A percentile compares a stretch with the other conserved stretches of the same genome.
phyloP scores from a whole-genome alignment of 2,329 filamentous ascomycete species.

The Dactylellina haptotyla region DNA sequence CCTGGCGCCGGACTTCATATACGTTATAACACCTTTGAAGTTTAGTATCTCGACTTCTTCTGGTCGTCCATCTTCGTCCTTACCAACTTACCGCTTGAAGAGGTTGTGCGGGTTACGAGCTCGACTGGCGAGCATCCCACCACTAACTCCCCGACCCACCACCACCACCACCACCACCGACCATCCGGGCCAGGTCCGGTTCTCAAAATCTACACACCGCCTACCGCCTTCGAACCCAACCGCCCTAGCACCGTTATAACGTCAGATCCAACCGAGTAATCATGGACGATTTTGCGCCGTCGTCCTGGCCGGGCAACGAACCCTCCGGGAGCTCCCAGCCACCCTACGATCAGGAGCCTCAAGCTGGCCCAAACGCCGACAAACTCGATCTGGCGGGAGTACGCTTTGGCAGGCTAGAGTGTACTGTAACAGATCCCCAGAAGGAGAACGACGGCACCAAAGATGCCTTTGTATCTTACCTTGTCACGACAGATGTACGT shows the following conservation, averaged over 20 bases:
- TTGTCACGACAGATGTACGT: slow-evolving; percentile 85
- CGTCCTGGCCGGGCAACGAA: slow-evolving; percentile 42
- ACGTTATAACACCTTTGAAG: not conserved
- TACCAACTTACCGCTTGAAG: not conserved
- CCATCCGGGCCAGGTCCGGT: slow-evolving; percentile 10
- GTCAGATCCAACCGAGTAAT: not conserved
- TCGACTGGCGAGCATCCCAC: slow-evolving; percentile 36
- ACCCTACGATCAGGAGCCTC: slow-evolving; percentile 55
- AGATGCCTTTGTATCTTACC: slow-evolving; percentile 94
- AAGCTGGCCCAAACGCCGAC: slow-evolving; percentile 60
- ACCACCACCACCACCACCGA: no score
- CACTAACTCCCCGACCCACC: slow-evolving; percentile 21
- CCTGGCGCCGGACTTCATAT: not conserved
- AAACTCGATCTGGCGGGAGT: slow-evolving; percentile 70
- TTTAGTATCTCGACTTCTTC: not conserved
- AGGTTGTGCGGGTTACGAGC: not conserved
- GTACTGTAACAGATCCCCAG: slow-evolving; percentile 80
- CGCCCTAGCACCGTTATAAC: not conserved
- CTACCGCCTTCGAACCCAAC: not conserved
- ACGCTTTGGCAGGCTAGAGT: slow-evolving; percentile 80
- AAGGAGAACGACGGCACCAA: slow-evolving; percentile 98
- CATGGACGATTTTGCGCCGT: slow-evolving; percentile 47
- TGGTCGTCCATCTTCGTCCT: not conserved
- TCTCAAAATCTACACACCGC: not conserved
- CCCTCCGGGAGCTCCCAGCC: slow-evolving; percentile 45